These are phyloP conservation scores for Lophiostoma macrostomum DNA, from an alignment of 495 filamentous ascomycete genomes.

Conservation along the genomic window DNA sequence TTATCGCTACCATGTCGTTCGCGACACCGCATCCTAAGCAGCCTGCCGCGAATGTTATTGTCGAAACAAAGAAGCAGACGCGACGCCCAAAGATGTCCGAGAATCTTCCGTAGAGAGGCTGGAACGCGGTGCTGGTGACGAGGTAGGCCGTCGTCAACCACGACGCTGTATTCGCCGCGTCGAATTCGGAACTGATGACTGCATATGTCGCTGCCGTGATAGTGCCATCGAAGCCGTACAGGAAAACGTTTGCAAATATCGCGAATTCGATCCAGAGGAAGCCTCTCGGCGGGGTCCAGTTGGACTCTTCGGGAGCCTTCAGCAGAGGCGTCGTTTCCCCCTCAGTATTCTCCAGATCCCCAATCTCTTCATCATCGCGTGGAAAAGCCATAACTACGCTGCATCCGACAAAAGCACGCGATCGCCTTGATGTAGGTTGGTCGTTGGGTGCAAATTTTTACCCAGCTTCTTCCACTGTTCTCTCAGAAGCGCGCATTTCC, in stretches of 20 bases:
- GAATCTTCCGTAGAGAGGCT: constrained; percentile 51
- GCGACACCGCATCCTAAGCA: constrained; percentile 50
- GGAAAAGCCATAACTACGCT: not conserved
- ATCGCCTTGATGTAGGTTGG: not conserved
- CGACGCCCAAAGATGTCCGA: constrained; percentile 37
- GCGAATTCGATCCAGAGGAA: constrained; percentile 50
- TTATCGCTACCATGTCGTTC: constrained; percentile 42
- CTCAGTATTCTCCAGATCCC: constrained; percentile 26
- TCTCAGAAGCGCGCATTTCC: no score
- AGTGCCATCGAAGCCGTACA: constrained; percentile 63
- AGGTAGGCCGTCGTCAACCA: constrained; percentile 61
- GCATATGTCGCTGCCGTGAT: constrained; percentile 66
- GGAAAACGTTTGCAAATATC: constrained; percentile 60
- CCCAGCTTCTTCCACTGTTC: no score
- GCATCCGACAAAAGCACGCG: not conserved
- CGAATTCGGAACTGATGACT: constrained; percentile 57
- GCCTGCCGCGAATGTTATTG: constrained; percentile 46
- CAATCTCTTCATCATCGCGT: constrained; percentile 2
- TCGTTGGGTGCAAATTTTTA: no score
- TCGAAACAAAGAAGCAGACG: constrained; percentile 49
- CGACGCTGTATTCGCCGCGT: constrained; percentile 50
- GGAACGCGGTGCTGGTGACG: constrained; percentile 54
- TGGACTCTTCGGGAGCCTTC: constrained; percentile 25
- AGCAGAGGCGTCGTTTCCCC: constrained; percentile 47
- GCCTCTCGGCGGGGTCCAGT: constrained; percentile 45